These are phyloP conservation scores for Neurospora discreta DNA, from an alignment of 495 filamentous ascomycete species.

Conservation along the genomic window DNA sequence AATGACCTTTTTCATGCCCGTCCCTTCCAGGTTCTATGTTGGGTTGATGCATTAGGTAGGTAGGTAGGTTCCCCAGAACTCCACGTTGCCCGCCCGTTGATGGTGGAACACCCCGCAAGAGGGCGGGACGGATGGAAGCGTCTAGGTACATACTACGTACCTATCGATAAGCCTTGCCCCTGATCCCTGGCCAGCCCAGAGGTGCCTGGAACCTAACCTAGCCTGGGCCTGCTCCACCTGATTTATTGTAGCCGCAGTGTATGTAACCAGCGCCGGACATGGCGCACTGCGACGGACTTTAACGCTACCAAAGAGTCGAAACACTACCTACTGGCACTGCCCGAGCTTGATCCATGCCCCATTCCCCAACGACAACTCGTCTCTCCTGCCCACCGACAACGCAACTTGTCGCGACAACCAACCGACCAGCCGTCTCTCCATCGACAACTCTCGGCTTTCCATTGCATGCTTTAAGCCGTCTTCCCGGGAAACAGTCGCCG, in stretches of 20 bases:
- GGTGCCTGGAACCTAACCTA: not conserved
- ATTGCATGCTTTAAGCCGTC: not conserved
- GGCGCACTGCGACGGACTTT: not conserved
- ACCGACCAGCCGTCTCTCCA: not conserved
- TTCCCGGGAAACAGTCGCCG: constrained; percentile 6
- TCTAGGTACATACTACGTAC: not conserved
- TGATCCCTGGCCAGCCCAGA: not conserved
- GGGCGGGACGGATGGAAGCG: not conserved
- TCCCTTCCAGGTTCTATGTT: not conserved
- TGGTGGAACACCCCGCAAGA: not conserved
- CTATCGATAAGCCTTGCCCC: not conserved
- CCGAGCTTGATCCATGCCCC: not conserved
- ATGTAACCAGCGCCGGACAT: not conserved
- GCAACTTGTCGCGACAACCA: not conserved
- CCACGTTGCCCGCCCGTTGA: not conserved
- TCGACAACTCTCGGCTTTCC: not conserved
- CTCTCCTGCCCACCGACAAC: not conserved
- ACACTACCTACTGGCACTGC: not conserved
- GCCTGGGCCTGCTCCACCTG: not conserved
- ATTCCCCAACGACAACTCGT: not conserved
- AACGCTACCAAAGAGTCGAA: not conserved
- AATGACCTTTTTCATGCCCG: not conserved
- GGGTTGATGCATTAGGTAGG: not conserved
- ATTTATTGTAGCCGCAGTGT: not conserved
- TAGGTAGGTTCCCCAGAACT: not conserved